Percentiles rank a stretch among this genome's conserved stretches.
Evolutionary conservation across 1,284 basidiomycete species (phyloP).

Genomic region (Pseudozyma sp.): DNA sequence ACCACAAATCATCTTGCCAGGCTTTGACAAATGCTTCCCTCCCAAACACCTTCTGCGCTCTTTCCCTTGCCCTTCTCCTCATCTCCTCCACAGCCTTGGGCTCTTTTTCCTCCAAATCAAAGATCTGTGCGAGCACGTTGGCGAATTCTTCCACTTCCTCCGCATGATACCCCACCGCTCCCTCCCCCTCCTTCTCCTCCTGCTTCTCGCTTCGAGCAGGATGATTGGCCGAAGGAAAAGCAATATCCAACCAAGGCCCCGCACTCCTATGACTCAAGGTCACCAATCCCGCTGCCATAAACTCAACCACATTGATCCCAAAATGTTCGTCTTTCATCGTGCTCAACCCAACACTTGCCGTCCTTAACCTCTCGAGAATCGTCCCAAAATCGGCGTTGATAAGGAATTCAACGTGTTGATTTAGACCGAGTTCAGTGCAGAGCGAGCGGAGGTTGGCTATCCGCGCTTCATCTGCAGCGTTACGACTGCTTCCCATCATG

Average conservation of each 20-base stretch:
- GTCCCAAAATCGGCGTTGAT: slow-evolving; percentile 84
- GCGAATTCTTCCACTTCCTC: slow-evolving; percentile 79
- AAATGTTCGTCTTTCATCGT: slow-evolving; percentile 99
- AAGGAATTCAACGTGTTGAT: slow-evolving; percentile 79
- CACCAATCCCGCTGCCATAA: slow-evolving; percentile 92
- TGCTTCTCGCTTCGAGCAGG: background rate
- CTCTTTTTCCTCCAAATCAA: slow-evolving; percentile 75
- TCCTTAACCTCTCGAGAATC: slow-evolving; percentile 78
- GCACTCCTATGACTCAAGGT: slow-evolving; percentile 93
- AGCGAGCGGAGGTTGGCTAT: slow-evolving; percentile 76
- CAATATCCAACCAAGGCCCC: slow-evolving; percentile 90
- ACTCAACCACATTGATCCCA: slow-evolving; percentile 97
- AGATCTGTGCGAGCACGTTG: slow-evolving; percentile 75
- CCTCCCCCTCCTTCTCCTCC: background rate
- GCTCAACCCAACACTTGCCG: slow-evolving; percentile 85
- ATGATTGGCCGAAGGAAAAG: slow-evolving; percentile 71
- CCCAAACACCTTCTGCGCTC: slow-evolving; percentile 46
- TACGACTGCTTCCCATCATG: slow-evolving; percentile 85
- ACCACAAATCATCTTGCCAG: slow-evolving; percentile 46
- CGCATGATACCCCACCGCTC: slow-evolving; percentile 71
- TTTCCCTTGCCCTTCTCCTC: slow-evolving; percentile 72
- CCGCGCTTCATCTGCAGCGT: slow-evolving; percentile 79
- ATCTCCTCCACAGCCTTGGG: slow-evolving; percentile 64
- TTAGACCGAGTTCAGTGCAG: slow-evolving; percentile 76
- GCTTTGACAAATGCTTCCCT: slow-evolving; percentile 32